Evolutionary conservation across 176 grass and related monocot genomes (phyloP), one percentile per base, ranked within the genome.

Genomic region (Oryza coarctata): DNA sequence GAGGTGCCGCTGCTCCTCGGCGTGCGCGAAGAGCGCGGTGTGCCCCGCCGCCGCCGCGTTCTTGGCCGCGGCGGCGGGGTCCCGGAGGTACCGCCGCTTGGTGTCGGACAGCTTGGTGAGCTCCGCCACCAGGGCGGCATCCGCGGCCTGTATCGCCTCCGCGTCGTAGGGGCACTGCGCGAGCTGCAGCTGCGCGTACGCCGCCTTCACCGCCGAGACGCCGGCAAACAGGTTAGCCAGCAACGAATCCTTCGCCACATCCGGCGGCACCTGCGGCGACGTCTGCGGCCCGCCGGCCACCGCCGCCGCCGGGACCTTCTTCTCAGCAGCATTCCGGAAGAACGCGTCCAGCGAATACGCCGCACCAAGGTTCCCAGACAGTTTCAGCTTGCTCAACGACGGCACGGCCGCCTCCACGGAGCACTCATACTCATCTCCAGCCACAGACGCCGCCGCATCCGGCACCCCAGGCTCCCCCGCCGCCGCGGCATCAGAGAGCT

Each of bases 171-270:
- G 96, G 58, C 78, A 82, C 80, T 99, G 90, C 77, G 96, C 93
- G 13, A 94, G 77, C 89, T 99, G 96, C 64, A 99, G 88, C 84
- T 99, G 88, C 25, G 91, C 96, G 82, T 99, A 99, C 31, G 93
- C 86, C 30, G 96, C 96, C 81, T 99, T 94, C 23, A 99, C 88
- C n/a, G 97, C 91, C 5, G 97, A 99, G 43, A 94, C 73, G 11
- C 90, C 90, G 1, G 93, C 89, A 78, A 99, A 99, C 12, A 99
- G 88, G 73, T 72, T 92, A 0, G 91, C 85, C 0, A 99, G 82
- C 6, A 95, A 87, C 2, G 90, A 65, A 11, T 96, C 91, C 15
- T 78, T 80, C 0, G 87, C 88, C 23, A 83, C 83, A 9, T 52
- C 83, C 28, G 34, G 29, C 36, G 35, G 3, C 33, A 39, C 26